Conservation (phyloP, 805 yeast species). For the Vanderwaltozyma tropicalis region DNA sequence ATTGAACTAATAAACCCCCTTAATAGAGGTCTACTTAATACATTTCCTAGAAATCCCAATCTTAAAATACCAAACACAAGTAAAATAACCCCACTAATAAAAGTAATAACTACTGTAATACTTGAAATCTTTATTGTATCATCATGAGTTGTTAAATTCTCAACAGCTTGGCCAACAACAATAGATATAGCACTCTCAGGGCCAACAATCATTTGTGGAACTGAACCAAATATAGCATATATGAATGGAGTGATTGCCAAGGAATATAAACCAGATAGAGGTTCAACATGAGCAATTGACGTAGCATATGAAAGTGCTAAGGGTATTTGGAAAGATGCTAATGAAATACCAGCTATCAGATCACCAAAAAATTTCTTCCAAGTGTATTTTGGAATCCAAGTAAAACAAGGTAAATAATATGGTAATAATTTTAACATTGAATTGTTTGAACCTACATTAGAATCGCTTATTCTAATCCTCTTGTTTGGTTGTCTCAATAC, state of each 20-base stretch:
- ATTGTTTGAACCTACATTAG: background rate
- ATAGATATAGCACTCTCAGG: conserved; percentile 85
- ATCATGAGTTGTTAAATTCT: conserved; percentile 39
- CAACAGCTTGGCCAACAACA: conserved; percentile 70
- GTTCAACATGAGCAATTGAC: conserved; percentile 74
- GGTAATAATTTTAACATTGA: conserved; percentile 27
- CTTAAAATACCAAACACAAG: conserved; percentile 70
- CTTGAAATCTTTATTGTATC: conserved; percentile 39
- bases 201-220: conserved; percentile 83
- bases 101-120: conserved; percentile 57
- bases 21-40: conserved; percentile 63
- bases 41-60: conserved; percentile 76
- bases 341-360: conserved; percentile 69
- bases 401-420: conserved; percentile 56
- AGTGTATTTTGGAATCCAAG: conserved; percentile 54
- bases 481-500: background rate
- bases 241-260: conserved; percentile 69
- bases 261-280: conserved; percentile 68
- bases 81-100: conserved; percentile 63
- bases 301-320: conserved; percentile 64
- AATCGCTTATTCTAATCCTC: background rate
- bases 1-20: conserved; percentile 82
- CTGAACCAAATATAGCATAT: conserved; percentile 71
- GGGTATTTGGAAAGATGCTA: conserved; percentile 89
- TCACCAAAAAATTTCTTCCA: conserved; percentile 41